A percentile compares a stretch with the other conserved stretches of the same genome.
phyloP scores from a whole-genome alignment of 441 rosid species.

The Euphorbia celastroides region DNA sequence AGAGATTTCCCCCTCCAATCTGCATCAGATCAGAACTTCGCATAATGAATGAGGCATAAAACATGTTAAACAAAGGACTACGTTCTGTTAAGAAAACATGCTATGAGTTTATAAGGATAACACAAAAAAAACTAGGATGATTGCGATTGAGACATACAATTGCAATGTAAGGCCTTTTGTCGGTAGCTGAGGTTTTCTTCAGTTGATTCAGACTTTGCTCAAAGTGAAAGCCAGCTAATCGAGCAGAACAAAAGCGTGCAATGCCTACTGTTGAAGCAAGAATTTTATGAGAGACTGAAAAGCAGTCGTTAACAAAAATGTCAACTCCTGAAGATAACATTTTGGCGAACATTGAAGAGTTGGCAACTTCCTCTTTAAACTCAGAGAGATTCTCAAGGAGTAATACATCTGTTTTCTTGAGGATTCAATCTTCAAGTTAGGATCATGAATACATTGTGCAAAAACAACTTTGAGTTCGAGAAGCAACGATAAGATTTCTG shows the following conservation, averaged over 20 bases:
- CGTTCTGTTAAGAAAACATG: not conserved
- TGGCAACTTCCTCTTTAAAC: constrained; percentile 58
- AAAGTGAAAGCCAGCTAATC: constrained; percentile 62
- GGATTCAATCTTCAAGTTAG: constrained; percentile 26
- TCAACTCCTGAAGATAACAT: constrained; percentile 52
- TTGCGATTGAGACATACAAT: constrained; percentile 41
- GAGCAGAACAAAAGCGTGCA: constrained; percentile 45
- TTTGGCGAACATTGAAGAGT: constrained; percentile 44
- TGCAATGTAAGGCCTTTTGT: constrained; percentile 48
- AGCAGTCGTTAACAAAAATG: constrained; percentile 63
- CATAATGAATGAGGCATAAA: constrained; percentile 21
- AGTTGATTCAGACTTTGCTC: constrained; percentile 46
- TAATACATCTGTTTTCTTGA: constrained; percentile 32
- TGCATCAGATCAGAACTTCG: constrained; percentile 25
- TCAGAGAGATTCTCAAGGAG: constrained; percentile 55
- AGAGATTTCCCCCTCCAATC: constrained; percentile 71
- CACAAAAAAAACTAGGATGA: constrained; percentile 1
- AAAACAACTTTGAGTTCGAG: constrained; percentile 42
- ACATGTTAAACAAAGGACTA: not conserved
- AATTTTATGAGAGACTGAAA: constrained; percentile 54
- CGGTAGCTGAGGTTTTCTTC: constrained; percentile 29
- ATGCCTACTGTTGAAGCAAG: constrained; percentile 68
- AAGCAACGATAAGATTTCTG: constrained; percentile 47
- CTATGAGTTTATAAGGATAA: not conserved
- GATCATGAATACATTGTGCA: constrained; percentile 22